These are phyloP conservation scores for Eremothecium gossypii DNA, from an alignment of 1,139 yeast species.

Conservation along the genomic window DNA sequence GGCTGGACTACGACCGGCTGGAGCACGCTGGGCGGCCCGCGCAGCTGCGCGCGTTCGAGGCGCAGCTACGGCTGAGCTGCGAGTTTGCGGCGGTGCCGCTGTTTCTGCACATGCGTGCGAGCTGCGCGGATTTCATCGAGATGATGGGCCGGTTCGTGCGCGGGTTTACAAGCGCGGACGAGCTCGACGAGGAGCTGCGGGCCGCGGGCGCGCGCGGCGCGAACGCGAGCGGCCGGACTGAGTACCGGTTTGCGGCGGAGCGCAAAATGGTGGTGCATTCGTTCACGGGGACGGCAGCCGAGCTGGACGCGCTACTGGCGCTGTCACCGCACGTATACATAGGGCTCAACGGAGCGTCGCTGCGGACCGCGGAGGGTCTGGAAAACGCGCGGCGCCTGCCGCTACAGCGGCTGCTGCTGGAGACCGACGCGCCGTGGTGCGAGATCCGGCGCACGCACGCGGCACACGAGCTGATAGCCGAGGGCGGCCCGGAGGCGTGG, in stretches of 20 bases:
- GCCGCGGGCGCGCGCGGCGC: constrained; percentile 1
- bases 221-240: constrained; percentile 7
- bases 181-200: not conserved
- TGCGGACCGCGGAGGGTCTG: constrained; percentile 67
- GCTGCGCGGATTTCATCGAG: constrained; percentile 69
- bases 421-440: constrained; percentile 99
- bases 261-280: constrained; percentile 72
- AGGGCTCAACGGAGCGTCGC: constrained; percentile 88
- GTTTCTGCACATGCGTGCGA: constrained; percentile 82
- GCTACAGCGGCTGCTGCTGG: constrained; percentile 58
- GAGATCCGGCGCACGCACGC: constrained; percentile 82
- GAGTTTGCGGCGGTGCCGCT: constrained; percentile 43
- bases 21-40: constrained; percentile 60
- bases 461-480: constrained; percentile 45
- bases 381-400: constrained; percentile 62
- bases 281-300: constrained; percentile 75
- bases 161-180: constrained; percentile 26
- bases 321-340: constrained; percentile 41
- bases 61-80: constrained; percentile 44
- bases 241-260: constrained; percentile 20
- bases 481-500: constrained; percentile 9
- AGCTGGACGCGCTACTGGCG: constrained; percentile 40
- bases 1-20: constrained; percentile 85
- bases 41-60: constrained; percentile 58
- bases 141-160: constrained; percentile 52